Base-by-base conservation (phyloP, 78 protist genomes). In the Tieghemostelium lacteum region DNA sequence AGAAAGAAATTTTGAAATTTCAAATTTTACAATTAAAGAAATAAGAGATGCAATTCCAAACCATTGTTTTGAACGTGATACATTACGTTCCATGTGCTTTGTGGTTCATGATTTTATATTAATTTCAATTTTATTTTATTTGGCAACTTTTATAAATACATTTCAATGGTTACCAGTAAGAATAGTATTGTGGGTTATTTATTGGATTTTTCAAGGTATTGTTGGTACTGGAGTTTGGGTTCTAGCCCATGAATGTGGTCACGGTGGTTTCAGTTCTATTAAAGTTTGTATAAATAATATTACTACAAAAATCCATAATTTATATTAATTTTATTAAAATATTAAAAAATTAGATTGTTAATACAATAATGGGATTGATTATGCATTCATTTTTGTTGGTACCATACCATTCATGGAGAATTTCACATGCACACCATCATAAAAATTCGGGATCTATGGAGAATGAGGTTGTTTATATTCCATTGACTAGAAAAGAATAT, bases 221-320 rank as follows among this genome's bases (percentile, higher is more conserved):
- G 63, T 62, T 71, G 22, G 61, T 62, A 93, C 96, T 31, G 97
- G 94, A 31, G 55, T 96, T 12, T 96, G 98, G 98, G 96, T 94
- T 26, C 40, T 96, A 20, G 98, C 87, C 40, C 98, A 96, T 65
- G 98, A 96, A 77, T 96, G 98, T 50, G 98, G 98, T 55, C 98
- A 96, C 36, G 78, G 72, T 6, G 98, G 77, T 76, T 96, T 96
- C 88, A 70, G 75, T 28, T 2, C 75, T 7, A 2, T 24, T 28
- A 70, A 70, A 28, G 75, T 70, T 49, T 2, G 75, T 45, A 28
- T 61, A 8, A 61, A n/a, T 20, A 8, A 16, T 16, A 16, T 49
- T 16, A 16, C 12, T 8, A 49, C 12, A 16, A 45, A 34, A 39
- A 22, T 67, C 4, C 2, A 5, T 20, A 37, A n/a, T 31, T 2